Evolutionary conservation across 2,329 filamentous ascomycete genomes (phyloP), one percentile per base, ranked within the genome.

Genomic region (Pseudogymnoascus sp.): DNA sequence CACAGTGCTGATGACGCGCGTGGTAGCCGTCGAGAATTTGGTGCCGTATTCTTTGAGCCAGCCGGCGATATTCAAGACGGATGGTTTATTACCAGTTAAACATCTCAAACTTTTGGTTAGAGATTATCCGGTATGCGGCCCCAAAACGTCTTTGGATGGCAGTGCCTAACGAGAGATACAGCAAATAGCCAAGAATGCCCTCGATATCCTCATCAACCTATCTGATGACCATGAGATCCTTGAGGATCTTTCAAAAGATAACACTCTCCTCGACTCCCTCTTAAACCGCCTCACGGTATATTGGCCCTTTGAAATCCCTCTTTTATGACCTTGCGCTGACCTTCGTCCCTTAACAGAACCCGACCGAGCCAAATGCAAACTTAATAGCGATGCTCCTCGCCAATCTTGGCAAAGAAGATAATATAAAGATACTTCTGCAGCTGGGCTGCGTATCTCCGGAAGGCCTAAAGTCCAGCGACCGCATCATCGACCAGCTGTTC

Each of bases 101-200:
- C 90, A 97, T 70, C 79, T 99, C 64, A 97, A 96, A 74, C 82
- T 97, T 3, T 78, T 97, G 25, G 83, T 94, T 38, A 86, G 86
- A 71, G 94, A 97, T 74, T 90, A 96, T 72, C 81, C 85, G 58
- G 90, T 94, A 78, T 12, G 14, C 28, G 11, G 1, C 41, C 23
- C 33, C 39, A 23, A 25, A 12, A 42, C 16, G 55, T 58, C 14
- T 28, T 36, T 30, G 16, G 59, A 49, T 58, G 25, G 62, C 25
- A 64, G 23, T 25, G 16, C 8, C 38, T 39, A 41, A 33, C 49
- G 33, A 67, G 39, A 35, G 22, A 12, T 49, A 3, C 66, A 95
- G 86, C 85, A 89, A 74, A 96, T 97, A 65, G 90, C 93, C n/a
- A 91, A 94, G 73, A 89, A 96, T 84, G 92, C 90, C 38, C 78